Evolutionary conservation across 192 early-diverging fungal species (phyloP).

Genomic region (Backusella tuberculispora): DNA sequence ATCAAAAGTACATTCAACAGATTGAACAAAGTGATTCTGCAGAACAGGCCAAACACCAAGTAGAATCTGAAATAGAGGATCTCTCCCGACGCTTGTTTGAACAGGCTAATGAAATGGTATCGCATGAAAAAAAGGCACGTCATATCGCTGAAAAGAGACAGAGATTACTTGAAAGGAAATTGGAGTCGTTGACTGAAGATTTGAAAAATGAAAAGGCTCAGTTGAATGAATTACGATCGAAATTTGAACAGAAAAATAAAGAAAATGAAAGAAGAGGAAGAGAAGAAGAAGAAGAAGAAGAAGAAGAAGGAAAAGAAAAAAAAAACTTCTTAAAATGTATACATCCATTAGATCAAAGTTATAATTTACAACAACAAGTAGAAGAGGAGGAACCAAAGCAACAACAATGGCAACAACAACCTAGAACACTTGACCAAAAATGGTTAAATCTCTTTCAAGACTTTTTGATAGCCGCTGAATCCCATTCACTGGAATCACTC

Average conservation of each 20-base stretch:
- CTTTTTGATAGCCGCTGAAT: constrained; percentile 65
- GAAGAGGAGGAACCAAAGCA: constrained; percentile 21
- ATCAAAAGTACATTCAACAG: constrained; percentile 75
- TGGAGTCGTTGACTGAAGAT: constrained; percentile 59
- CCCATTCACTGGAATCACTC: constrained; percentile 67
- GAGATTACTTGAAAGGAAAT: constrained; percentile 45
- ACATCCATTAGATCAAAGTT: constrained; percentile 26
- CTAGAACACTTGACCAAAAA: background rate
- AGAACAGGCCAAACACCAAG: constrained; percentile 80
- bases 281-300: constrained; percentile 45
- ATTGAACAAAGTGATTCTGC: constrained; percentile 80
- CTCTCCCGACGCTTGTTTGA: constrained; percentile 87
- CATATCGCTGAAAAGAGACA: constrained; percentile 37
- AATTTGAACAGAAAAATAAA: constrained; percentile 63
- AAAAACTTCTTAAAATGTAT: background rate
- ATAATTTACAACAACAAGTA: too few species aligned
- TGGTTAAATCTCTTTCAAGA: constrained; percentile 75
- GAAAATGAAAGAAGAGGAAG: constrained; percentile 20
- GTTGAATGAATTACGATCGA: constrained; percentile 77
- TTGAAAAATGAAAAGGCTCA: constrained; percentile 77
- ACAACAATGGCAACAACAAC: background rate
- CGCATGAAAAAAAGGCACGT: constrained; percentile 62
- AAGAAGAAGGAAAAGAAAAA: constrained; percentile 45
- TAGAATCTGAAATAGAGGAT: constrained; percentile 93
- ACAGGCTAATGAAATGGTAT: constrained; percentile 91